phyloP scores from a whole-genome alignment of 805 yeast species.

The Candida ponderosae region DNA sequence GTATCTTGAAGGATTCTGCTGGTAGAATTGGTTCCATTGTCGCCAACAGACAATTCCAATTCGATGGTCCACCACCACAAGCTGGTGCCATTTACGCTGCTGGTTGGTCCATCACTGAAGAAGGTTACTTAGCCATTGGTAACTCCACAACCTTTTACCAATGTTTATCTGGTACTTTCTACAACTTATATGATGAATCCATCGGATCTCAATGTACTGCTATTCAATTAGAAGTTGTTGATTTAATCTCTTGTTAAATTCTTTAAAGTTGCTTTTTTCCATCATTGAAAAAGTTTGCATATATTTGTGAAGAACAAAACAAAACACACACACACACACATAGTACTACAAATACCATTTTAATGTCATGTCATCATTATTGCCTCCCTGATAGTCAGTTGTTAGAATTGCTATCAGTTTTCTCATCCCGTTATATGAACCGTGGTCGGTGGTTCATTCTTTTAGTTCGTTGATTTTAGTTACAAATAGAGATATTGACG shows the following conservation, averaged over 20 bases:
- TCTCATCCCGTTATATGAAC: too few relatives aligned
- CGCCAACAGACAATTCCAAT: slow-evolving; percentile 72
- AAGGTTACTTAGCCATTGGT: slow-evolving; percentile 53
- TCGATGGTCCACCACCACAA: slow-evolving; percentile 76
- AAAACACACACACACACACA: too few relatives aligned
- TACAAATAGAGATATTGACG: too few relatives aligned
- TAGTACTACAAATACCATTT: too few relatives aligned
- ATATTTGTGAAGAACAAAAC: too few relatives aligned
- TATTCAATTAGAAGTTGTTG: slow-evolving; percentile 47
- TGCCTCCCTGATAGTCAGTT: too few relatives aligned
- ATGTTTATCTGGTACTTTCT: slow-evolving; percentile 64
- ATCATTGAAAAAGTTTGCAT: too few relatives aligned
- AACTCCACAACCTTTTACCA: slow-evolving; percentile 50
- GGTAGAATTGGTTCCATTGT: slow-evolving; percentile 70
- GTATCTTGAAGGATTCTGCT: slow-evolving; percentile 42
- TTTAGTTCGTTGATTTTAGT: too few relatives aligned
- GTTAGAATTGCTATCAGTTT: too few relatives aligned
- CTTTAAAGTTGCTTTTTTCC: too few relatives aligned
- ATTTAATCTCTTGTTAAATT: slow-evolving; percentile 44
- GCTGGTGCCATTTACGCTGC: slow-evolving; percentile 60
- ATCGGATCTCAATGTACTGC: slow-evolving; percentile 52
- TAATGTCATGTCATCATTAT: too few relatives aligned
- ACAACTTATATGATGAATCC: slow-evolving; percentile 58
- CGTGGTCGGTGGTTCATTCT: too few relatives aligned
- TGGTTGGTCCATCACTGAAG: slow-evolving; percentile 48